Conservation (phyloP, 305 asterid species). For the Rubia peregrina region DNA sequence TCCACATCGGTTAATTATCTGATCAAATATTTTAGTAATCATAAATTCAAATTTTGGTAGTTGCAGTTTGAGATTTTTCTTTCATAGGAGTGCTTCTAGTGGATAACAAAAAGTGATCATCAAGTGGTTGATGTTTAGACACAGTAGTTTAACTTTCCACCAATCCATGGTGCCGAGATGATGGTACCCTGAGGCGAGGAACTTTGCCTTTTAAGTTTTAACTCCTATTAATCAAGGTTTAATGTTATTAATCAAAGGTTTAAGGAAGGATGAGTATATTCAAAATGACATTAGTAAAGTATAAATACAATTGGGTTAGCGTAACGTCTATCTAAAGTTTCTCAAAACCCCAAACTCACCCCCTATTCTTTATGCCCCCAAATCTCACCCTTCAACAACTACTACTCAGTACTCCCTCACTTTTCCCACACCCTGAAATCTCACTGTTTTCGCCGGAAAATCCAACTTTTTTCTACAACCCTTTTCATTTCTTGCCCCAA, state of each 20-base stretch:
- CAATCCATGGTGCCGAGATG: too few species aligned
- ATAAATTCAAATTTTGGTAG: too few species aligned
- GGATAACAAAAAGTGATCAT: too few species aligned
- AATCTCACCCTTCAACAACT: constrained; percentile 26
- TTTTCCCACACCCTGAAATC: constrained; percentile 11
- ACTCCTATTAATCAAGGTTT: too few species aligned
- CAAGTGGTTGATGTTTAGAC: too few species aligned
- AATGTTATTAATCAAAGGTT: background rate
- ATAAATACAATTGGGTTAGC: constrained; percentile 31
- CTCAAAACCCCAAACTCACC: constrained; percentile 52
- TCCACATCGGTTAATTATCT: too few species aligned
- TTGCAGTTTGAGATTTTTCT: too few species aligned
- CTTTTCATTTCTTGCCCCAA: constrained; percentile 18
- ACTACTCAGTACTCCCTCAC: constrained; percentile 26
- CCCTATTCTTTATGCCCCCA: constrained; percentile 37
- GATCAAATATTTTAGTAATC: too few species aligned
- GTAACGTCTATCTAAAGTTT: constrained; percentile 52
- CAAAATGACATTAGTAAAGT: constrained; percentile 10
- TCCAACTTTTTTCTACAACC: constrained; percentile 15
- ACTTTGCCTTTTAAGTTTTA: too few species aligned
- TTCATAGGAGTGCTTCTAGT: too few species aligned
- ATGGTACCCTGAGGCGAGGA: too few species aligned
- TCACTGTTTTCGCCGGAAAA: constrained; percentile 31
- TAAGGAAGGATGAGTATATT: background rate
- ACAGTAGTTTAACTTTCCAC: too few species aligned